Base-by-base conservation (phyloP, 306 rosid species). In the Quercus engelmannii region DNA sequence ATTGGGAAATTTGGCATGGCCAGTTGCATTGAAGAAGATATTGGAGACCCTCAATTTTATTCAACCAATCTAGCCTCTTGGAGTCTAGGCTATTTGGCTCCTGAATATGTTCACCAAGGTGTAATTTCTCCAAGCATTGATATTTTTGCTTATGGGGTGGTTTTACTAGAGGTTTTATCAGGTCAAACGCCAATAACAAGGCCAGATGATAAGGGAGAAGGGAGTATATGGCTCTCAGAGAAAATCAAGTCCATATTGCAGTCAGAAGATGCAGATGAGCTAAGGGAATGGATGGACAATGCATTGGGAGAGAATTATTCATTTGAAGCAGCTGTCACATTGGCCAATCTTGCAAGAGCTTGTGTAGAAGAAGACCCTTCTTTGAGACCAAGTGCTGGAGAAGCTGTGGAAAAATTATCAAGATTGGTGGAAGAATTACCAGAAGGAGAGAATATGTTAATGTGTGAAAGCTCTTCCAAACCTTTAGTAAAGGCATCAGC, bases 251-350 rank as follows among this genome's bases (percentile, higher is more conserved):
- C 78, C 59, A 76, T 86, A 73, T 84, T 90, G 86, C 63, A 69
- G 77, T 88, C 89, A 61, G 94, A 89, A 19, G 86, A 84, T 86
- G 86, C 77, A 38, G 90, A 74, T 76, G 93, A 89, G 41, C 84
- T 90, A n/a, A 88, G 90, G 75, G 94, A 80, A 35, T 90, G 97
- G 98, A 90, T 94, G 80, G 98, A 94, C 80, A 83, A 85, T 67
- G 92, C 92, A 52, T 74, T 94, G 80, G 93, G 97, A 6, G 96
- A 86, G 11, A 84, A 74, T 28, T 94, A 89, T 35, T 87, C 92
- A 30, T 82, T 94, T 13, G 92, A 94, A 55, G 93, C 80, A 54
- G 97, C 92, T 49, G 62, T 94, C 52, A 63, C 81, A 18, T 51
- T 92, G 51, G 91, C 88, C 2, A 88, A 85, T 30, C 87, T 92